Evolutionary conservation across 1,284 basidiomycete genomes (phyloP), one percentile per base, ranked within the genome.

Genomic region (Ceratorhiza oryzae-sativae): DNA sequence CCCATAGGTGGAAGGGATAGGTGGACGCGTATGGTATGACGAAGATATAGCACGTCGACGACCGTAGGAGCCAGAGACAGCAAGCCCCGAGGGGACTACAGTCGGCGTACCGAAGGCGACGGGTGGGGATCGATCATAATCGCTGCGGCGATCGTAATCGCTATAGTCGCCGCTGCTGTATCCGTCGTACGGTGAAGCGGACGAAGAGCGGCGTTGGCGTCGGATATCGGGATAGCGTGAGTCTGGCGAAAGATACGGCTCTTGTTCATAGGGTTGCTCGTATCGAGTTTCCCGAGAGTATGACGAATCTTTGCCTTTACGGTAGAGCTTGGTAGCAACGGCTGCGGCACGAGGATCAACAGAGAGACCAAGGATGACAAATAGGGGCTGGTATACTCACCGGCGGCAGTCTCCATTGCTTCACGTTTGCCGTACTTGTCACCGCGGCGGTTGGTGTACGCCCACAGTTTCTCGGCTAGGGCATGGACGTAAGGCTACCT

Each of bases 371-470:
- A 42, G 46, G 84, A 45, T 34, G 49, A n/a, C 30, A 34, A 6
- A 55, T 55, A 30, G 53, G 53, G 53, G 42, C 6, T 45, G n/a
- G 18, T 45, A 34, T 34, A 55, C 53, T 55, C 25, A 56, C 63
- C 84, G 30, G 87, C 87, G 3, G 87, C 87, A 2, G 85, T 79
- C 74, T 88, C 87, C 27, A 83, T 83, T 9, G 86, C 84, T 49
- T 81, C 79, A 56, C 81, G 80, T 42, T 84, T 81, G 2, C 82
- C 80, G 74, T 83, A 84, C 32, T 80, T 77, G 76, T 87, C 85
- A 41, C 77, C 74, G 0, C 78, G 77, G 45, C 83, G 82, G 20
- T 80, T 78, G 20, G 84, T 80, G 75, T 82, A 85, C 58, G 83
- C 81, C 75, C 86, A 80, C 5, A 88, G 76, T 41, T 73, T 74